phyloP scores from a whole-genome alignment of 2,329 filamentous ascomycete species.

The Aureobasidium sp. region DNA sequence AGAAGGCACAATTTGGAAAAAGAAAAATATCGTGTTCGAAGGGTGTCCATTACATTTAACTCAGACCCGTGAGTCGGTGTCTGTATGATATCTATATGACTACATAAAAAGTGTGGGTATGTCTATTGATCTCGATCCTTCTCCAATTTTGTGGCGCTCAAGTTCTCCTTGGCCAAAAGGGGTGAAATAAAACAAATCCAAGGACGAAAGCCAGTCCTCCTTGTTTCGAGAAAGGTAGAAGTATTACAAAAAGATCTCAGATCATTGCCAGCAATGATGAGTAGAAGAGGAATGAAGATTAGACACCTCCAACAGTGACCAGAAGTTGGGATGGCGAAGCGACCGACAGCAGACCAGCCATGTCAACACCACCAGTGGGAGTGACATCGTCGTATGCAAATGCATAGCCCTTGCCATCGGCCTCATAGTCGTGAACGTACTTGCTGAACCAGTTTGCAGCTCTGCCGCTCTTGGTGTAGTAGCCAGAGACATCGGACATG shows the following conservation, averaged over 20 bases:
- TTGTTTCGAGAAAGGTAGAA: neutral
- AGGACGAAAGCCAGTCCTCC: neutral
- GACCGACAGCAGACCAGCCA: constrained; percentile 42
- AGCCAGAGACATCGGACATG: constrained; percentile 29
- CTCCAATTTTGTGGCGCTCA: neutral
- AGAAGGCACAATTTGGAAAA: neutral
- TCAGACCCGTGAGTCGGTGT: neutral
- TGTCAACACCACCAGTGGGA: constrained; percentile 48
- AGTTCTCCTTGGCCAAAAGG: neutral
- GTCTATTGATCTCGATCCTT: neutral
- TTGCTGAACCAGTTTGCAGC: constrained; percentile 49
- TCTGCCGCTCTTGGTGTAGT: constrained; percentile 34
- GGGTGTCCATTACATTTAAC: neutral
- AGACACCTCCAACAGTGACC: constrained; percentile 41
- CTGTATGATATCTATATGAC: neutral
- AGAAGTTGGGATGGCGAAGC: constrained; percentile 37
- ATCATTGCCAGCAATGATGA: neutral
- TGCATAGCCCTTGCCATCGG: constrained; percentile 56
- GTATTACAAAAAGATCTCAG: neutral
- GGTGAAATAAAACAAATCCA: neutral
- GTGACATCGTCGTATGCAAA: constrained; percentile 67
- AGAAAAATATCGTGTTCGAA: neutral
- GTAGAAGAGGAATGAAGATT: neutral
- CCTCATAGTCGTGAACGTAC: constrained; percentile 53
- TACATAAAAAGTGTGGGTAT: neutral